phyloP scores from a whole-genome alignment of 163 green algal species.

The Volvox carteri region DNA sequence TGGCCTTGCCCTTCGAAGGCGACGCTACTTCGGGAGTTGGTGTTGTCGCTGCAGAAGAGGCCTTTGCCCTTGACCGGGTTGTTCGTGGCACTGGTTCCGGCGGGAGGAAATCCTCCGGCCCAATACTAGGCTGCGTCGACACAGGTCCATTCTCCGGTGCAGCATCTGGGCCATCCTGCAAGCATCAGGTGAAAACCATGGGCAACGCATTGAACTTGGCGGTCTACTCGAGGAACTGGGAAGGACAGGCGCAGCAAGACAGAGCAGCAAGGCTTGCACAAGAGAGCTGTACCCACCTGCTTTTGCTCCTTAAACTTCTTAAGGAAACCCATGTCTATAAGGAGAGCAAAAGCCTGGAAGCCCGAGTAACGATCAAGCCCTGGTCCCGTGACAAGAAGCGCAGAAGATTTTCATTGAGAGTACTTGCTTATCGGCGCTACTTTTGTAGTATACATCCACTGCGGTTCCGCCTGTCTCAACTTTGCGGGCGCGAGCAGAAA shows the following conservation, averaged over 20 bases:
- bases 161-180: slow-evolving; percentile 34
- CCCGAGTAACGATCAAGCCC: too few relatives aligned
- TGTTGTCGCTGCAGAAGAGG: not conserved
- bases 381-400: too few relatives aligned
- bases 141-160: not conserved
- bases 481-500: too few relatives aligned
- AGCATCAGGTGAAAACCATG: not conserved
- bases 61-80: slow-evolving; percentile 31
- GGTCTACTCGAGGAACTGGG: too few relatives aligned
- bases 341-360: not conserved
- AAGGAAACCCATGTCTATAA: slow-evolving; percentile 38
- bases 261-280: not conserved
- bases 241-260: too few relatives aligned
- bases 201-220: not conserved
- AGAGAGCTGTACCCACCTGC: slow-evolving; percentile 10
- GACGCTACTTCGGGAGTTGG: not conserved
- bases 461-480: too few relatives aligned
- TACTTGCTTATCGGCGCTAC: too few relatives aligned
- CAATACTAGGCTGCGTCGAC: slow-evolving; percentile 33
- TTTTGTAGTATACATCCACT: too few relatives aligned
- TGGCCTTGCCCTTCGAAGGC: slow-evolving; percentile 5
- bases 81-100: slow-evolving; percentile 49
- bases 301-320: slow-evolving; percentile 59
- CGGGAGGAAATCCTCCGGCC: slow-evolving; percentile 50
- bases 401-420: too few relatives aligned